These are phyloP conservation scores for Dactylorhiza incarnata DNA, from an alignment of 106 monocot species.

Conservation along the genomic window DNA sequence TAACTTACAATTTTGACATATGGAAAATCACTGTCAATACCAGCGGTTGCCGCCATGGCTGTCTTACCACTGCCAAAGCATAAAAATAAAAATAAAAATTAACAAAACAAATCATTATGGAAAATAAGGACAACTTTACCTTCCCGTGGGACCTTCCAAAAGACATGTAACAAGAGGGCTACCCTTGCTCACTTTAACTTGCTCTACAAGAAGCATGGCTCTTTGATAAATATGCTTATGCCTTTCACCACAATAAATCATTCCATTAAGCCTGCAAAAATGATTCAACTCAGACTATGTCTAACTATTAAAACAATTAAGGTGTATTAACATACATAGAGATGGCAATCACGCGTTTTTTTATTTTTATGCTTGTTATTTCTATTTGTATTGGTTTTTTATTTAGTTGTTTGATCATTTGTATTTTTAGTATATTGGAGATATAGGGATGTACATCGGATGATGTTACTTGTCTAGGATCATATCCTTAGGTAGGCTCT, in stretches of 20 bases:
- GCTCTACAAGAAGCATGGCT: constrained; percentile 84
- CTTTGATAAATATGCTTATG: constrained; percentile 70
- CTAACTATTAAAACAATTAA: too few species aligned
- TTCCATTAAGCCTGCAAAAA: constrained; percentile 71
- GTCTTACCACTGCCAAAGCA: constrained; percentile 78
- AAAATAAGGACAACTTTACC: constrained; percentile 29
- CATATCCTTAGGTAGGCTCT: too few species aligned
- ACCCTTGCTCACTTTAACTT: constrained; percentile 89
- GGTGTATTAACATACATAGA: too few species aligned
- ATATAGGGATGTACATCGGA: too few species aligned
- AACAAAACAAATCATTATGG: neutral
- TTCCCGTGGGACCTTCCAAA: constrained; percentile 83
- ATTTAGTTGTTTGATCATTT: too few species aligned
- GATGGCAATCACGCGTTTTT: too few species aligned
- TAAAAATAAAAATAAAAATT: constrained; percentile 1
- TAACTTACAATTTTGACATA: constrained; percentile 94
- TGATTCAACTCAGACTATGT: neutral
- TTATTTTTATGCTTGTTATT: too few species aligned
- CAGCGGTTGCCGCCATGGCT: constrained; percentile 80
- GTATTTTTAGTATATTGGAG: too few species aligned
- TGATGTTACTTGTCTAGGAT: too few species aligned
- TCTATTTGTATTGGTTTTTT: too few species aligned
- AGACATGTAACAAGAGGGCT: constrained; percentile 96
- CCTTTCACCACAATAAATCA: constrained; percentile 80
- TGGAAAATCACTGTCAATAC: constrained; percentile 91